Percentiles rank a stretch among this genome's conserved stretches.
Evolutionary conservation across 179 eudicot genomes (phyloP).

Genomic region (Patellifolia procumbens): DNA sequence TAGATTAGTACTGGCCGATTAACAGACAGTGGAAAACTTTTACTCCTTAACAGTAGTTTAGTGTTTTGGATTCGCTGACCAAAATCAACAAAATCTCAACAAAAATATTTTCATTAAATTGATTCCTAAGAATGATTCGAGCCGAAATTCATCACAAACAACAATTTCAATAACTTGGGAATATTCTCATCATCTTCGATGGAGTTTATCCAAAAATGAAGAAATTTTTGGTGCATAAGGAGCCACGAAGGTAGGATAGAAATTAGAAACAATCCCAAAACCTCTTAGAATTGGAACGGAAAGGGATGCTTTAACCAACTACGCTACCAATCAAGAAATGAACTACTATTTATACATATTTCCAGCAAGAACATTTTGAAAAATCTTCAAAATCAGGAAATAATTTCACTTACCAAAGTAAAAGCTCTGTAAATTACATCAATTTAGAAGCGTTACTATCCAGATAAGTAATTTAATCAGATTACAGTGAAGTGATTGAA

Average conservation of each 20-base stretch:
- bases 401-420: background rate
- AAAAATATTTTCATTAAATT: background rate
- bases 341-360: background rate
- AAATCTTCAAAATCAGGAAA: background rate
- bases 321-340: no score
- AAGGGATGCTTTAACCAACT: no score
- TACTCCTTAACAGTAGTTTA: background rate
- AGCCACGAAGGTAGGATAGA: no score
- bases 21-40: constrained; percentile 24
- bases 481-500: background rate
- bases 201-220: constrained; percentile 17
- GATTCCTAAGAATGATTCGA: constrained; percentile 20
- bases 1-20: constrained; percentile 14
- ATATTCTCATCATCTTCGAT: constrained; percentile 14
- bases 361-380: background rate
- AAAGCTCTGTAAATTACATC: background rate
- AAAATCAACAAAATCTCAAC: background rate
- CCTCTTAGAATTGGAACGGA: no score
- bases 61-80: constrained; percentile 28
- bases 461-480: background rate
- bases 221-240: no score
- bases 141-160: constrained; percentile 1
- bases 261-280: no score
- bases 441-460: background rate
- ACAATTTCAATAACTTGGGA: constrained; percentile 9